Conservation (phyloP, 2,329 filamentous ascomycete species). For the Ascochyta clinopodiicola region DNA sequence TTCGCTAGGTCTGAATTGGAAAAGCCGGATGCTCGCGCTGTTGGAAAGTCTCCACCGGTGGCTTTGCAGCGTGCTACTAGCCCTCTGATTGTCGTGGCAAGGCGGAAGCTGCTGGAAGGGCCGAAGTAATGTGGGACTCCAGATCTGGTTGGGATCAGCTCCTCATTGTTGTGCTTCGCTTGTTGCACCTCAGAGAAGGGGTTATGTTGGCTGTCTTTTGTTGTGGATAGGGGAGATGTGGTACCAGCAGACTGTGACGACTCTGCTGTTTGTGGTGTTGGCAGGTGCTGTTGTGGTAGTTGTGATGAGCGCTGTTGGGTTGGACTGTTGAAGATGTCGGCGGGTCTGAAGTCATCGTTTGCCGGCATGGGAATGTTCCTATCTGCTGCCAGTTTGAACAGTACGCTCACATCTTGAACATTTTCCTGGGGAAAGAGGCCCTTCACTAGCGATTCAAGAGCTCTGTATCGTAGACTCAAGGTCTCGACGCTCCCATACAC, state of each 20-base stretch:
- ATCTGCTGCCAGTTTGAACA: slow-evolving; percentile 51
- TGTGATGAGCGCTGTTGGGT: slow-evolving; percentile 8
- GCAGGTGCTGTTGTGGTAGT: slow-evolving; percentile 11
- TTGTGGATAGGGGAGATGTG: slow-evolving; percentile 16
- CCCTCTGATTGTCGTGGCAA: slow-evolving; percentile 30
- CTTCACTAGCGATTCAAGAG: slow-evolving; percentile 52
- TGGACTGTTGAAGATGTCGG: slow-evolving; percentile 32
- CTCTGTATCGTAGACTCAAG: slow-evolving; percentile 53
- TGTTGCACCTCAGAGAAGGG: slow-evolving; percentile 25
- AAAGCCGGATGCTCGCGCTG: slow-evolving; percentile 5
- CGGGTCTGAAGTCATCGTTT: slow-evolving; percentile 33
- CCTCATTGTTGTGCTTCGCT: slow-evolving; percentile 19
- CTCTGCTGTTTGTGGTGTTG: slow-evolving; percentile 6
- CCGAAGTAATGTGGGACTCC: slow-evolving; percentile 38
- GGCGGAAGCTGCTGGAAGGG: slow-evolving; percentile 34
- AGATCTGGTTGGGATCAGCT: slow-evolving; percentile 25
- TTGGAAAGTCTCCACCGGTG: slow-evolving; percentile 17
- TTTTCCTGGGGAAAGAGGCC: slow-evolving; percentile 52
- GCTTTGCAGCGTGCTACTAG: slow-evolving; percentile 32
- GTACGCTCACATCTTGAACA: slow-evolving; percentile 47
- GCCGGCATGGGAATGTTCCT: slow-evolving; percentile 49
- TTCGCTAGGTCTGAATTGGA: slow-evolving; percentile 15
- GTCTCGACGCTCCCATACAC: slow-evolving; percentile 57
- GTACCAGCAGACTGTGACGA: slow-evolving; percentile 16
- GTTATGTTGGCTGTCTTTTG: slow-evolving; percentile 20